These are phyloP conservation scores for Beauveria pseudobassiana DNA, from an alignment of 2,329 filamentous ascomycete genomes.

Conservation along the genomic window DNA sequence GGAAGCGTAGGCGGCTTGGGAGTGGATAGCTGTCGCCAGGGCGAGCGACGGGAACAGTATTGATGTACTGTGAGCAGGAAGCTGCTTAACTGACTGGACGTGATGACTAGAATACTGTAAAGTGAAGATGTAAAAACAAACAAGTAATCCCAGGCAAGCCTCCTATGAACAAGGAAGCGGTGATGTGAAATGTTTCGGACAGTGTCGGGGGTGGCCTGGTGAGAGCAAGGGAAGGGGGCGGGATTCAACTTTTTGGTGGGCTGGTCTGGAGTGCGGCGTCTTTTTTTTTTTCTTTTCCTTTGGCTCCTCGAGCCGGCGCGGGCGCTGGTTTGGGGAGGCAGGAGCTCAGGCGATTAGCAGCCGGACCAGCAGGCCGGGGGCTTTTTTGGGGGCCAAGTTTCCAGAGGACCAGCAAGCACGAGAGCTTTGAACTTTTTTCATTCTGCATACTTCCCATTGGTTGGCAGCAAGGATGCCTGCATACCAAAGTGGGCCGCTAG, in stretches of 20 bases:
- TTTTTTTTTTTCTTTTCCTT: constrained; percentile 7
- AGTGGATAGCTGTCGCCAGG: background rate
- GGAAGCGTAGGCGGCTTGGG: constrained; percentile 1
- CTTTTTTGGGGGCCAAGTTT: background rate
- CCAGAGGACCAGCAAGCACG: constrained; percentile 18
- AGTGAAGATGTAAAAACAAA: background rate
- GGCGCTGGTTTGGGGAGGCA: background rate
- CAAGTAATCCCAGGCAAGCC: background rate
- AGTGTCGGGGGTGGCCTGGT: background rate
- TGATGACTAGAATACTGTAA: background rate
- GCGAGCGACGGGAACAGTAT: background rate
- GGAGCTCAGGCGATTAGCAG: constrained; percentile 8
- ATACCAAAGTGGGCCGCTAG: constrained; percentile 28
- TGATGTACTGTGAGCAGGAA: background rate
- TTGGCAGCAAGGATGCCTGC: constrained; percentile 23
- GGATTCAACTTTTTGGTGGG: constrained; percentile 9
- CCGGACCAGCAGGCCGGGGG: background rate
- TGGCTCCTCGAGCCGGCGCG: background rate
- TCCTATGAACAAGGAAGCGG: background rate
- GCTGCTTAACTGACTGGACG: background rate
- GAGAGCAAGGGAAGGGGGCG: constrained; percentile 7
- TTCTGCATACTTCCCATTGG: constrained; percentile 27
- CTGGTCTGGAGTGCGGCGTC: background rate
- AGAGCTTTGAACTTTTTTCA: constrained; percentile 32
- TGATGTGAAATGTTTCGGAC: constrained; percentile 5